These are phyloP conservation scores for Tolypocladium amazonense DNA, from an alignment of 2,329 filamentous ascomycete species.

Conservation along the genomic window DNA sequence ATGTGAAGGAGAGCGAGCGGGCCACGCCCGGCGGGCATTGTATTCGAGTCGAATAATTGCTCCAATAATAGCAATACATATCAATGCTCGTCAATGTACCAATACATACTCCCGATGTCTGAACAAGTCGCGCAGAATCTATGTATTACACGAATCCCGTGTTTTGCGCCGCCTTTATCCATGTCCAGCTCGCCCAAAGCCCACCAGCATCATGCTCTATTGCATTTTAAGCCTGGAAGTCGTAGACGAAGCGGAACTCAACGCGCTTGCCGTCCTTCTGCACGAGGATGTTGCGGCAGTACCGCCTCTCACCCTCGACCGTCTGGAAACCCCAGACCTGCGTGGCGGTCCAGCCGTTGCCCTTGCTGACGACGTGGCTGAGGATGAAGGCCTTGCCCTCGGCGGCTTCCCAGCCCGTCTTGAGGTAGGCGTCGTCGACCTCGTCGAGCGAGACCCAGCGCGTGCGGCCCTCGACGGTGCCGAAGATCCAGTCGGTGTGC, in stretches of 20 bases:
- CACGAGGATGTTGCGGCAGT: constrained; percentile 42
- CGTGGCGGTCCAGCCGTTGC: constrained; percentile 41
- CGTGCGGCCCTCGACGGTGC: constrained; percentile 52
- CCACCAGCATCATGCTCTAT: neutral
- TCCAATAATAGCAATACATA: neutral
- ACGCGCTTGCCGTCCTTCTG: constrained; percentile 38
- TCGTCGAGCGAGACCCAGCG: constrained; percentile 36
- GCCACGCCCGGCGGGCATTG: neutral
- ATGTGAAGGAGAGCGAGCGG: neutral
- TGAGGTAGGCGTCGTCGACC: constrained; percentile 44
- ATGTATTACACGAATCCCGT: neutral
- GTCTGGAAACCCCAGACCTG: constrained; percentile 53
- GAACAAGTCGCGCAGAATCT: neutral
- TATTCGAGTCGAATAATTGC: neutral
- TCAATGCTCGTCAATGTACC: neutral
- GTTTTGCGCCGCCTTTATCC: neutral
- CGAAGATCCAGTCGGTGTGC: constrained; percentile 74
- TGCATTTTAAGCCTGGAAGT: constrained; percentile 27
- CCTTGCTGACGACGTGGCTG: constrained; percentile 46
- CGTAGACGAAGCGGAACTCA: constrained; percentile 45
- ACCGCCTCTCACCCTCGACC: constrained; percentile 39
- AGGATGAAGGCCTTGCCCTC: constrained; percentile 54
- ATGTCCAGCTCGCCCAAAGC: neutral
- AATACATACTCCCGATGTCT: neutral
- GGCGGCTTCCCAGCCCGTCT: constrained; percentile 48